Evolutionary conservation across 192 early-diverging fungal genomes (phyloP), one percentile per base, ranked within the genome.

Genomic region (Lunasporangiospora selenospora): DNA sequence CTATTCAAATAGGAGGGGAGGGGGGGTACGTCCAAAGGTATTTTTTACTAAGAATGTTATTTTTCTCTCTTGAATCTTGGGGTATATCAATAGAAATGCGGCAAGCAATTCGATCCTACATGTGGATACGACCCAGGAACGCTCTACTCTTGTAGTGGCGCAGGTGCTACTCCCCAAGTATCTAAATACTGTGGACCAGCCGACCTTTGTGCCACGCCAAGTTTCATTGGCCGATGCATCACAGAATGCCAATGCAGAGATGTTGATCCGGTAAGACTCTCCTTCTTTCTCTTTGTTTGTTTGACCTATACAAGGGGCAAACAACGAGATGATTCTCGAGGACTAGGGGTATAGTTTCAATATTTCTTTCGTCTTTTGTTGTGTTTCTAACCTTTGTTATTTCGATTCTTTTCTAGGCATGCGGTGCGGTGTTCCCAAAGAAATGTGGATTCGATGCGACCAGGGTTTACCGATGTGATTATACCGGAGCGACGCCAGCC

Each of bases 71-170:
- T 11, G n/a, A n/a, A n/a, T n/a, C n/a, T n/a, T n/a, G n/a, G n/a
- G n/a, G n/a, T 23, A 29, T 23, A 19, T 6, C 7, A n/a, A 21
- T 52, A 52, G 59, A 23, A 42, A 18, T 63, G 61, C n/a, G 53
- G 62, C n/a, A 65, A 65, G 21, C 44, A 65, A 16, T 65, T 55
- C 36, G 62, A 65, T 50, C 24, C 53, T 1, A 15, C 15, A 2
- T 65, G 62, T 30, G 19, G 15, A 1, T 55, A 46, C 21, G 45
- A 30, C 0, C 43, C 33, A 2, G 40, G 51, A 19, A 55, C 36
- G 3, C 47, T 55, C 1, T 65, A 55, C 45, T 40, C 42, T 12
- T 65, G 53, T 37, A n/a, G 44, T 29, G 42, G 33, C n/a, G 18
- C 3, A 1, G 62, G 43, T 6, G 32, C 52, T 11, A 48, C 24